Evolutionary conservation across 805 yeast genomes (phyloP).

Genomic region (Saccharomyces kudriavzevii): DNA sequence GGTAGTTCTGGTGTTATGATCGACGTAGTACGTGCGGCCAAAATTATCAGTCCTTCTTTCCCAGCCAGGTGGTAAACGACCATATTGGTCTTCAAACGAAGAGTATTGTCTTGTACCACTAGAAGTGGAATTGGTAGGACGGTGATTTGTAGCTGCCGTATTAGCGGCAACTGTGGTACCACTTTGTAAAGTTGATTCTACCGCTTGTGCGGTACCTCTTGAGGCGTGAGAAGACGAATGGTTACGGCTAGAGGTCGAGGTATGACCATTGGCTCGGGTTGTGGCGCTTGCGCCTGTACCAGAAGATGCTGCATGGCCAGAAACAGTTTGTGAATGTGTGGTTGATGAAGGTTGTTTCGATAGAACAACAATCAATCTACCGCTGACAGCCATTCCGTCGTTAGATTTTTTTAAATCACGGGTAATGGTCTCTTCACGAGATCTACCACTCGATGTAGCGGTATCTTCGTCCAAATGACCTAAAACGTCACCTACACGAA

Average conservation of each 20-base stretch:
- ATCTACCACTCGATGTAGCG: conserved; percentile 18
- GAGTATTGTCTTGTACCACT: conserved; percentile 54
- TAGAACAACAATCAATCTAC: conserved; percentile 74
- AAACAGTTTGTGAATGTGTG: conserved; percentile 6
- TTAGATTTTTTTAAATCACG: conserved; percentile 87
- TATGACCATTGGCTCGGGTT: conserved; percentile 7
- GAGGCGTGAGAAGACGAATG: conserved; percentile 13
- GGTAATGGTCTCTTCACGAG: conserved; percentile 75
- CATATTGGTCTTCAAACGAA: conserved; percentile 94
- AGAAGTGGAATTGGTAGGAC: conserved; percentile 13
- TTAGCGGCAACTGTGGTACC: conserved; percentile 19
- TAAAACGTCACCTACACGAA: conserved; percentile 74
- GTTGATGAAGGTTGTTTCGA: conserved; percentile 35
- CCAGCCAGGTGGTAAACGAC: conserved; percentile 97
- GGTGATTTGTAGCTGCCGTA: conserved; percentile 14
- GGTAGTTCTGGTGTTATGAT: conserved; percentile 93
- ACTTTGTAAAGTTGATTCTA: conserved; percentile 25
- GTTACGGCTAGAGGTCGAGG: conserved; percentile 3
- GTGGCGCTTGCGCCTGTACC: conserved; percentile 17
- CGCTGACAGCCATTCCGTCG: conserved; percentile 87
- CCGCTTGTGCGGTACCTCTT: conserved; percentile 24
- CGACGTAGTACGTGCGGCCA: conserved; percentile 96
- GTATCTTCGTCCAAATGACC: conserved; percentile 50
- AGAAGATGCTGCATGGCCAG: conserved; percentile 17
- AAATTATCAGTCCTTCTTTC: conserved; percentile 96